phyloP scores from a whole-genome alignment of 192 early-diverging fungal genomes.

The Backusella macrospora region DNA sequence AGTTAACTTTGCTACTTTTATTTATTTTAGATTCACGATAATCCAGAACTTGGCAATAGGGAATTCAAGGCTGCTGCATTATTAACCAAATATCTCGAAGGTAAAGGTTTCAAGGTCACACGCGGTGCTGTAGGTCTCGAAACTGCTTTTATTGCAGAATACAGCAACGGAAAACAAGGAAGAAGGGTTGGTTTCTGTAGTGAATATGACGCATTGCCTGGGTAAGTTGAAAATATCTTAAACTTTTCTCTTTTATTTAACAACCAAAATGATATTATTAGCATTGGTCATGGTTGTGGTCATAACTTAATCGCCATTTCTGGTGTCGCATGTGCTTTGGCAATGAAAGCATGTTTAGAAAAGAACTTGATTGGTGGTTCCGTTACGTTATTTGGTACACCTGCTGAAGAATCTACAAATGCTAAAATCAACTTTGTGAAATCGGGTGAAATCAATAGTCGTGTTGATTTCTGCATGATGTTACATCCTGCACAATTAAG shows the following conservation, averaged over 20 bases:
- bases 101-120: conserved; percentile 64
- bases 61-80: conserved; percentile 63
- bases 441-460: conserved; percentile 62
- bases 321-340: conserved; percentile 61
- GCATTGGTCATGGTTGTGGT: conserved; percentile 61
- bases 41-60: conserved; percentile 59
- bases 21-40: conserved; percentile 51
- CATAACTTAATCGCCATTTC: conserved; percentile 75
- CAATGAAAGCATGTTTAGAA: conserved; percentile 45
- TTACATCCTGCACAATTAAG: conserved; percentile 39
- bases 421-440: conserved; percentile 76
- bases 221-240: conserved; percentile 21
- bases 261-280: conserved; percentile 16
- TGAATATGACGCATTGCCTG: conserved; percentile 75
- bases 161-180: conserved; percentile 46
- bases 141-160: conserved; percentile 80
- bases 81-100: conserved; percentile 67
- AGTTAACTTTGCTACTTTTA: background rate
- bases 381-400: conserved; percentile 68
- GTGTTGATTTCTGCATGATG: conserved; percentile 77
- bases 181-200: conserved; percentile 54
- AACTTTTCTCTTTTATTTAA: background rate
- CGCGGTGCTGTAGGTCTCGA: conserved; percentile 62
- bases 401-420: conserved; percentile 65
- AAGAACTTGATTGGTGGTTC: conserved; percentile 45